Evolutionary conservation across 1,284 basidiomycete genomes (phyloP), one percentile per base, ranked within the genome.

Genomic region (Psilocybe mexicana): DNA sequence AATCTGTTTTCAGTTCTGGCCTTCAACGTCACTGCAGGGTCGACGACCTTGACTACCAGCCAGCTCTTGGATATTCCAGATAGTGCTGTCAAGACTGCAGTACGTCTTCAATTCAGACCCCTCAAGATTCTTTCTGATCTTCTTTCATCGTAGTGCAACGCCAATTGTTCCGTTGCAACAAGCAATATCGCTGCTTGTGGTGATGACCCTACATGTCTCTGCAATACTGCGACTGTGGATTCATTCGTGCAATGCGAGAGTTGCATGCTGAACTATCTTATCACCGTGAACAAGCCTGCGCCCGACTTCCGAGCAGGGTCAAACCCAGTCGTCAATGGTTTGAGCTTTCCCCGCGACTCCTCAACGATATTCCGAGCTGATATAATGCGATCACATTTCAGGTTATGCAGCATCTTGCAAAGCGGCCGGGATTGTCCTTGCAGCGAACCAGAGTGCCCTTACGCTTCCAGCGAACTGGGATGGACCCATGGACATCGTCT

Each of bases 181-280:
- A 52, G 43, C n/a, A 68, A 65, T 36, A 74, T 87, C 59, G 55
- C 61, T 18, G 75, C 74, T 54, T 74, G 83, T 68, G 62, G 63
- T 33, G 66, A 72, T 49, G 70, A 81, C 61, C 68, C 78, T 44
- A 58, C 60, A 11, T 89, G 87, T 68, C 75, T 87, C 30, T 90
- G 88, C 75, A 63, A 54, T 14, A 55, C 68, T 14, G 64, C 60
- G 1, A 79, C 79, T 1, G 74, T 81, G 28, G 52, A 65, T 0
- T 60, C 68, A 0, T 70, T 90, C 55, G 70, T 73, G 0, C 52
- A 61, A 24, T 88, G 87, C 70, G 79, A 90, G 67, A 80, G 85
- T 64, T 90, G 88, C 74, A 79, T 86, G 76, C 85, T 87, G 67
- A 69, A 70, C 46, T 70, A 74, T 55, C 71, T 88, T 38, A 79